Base-by-base conservation (phyloP, 2,329 filamentous ascomycete species). In the Epichloe sylvatica region DNA sequence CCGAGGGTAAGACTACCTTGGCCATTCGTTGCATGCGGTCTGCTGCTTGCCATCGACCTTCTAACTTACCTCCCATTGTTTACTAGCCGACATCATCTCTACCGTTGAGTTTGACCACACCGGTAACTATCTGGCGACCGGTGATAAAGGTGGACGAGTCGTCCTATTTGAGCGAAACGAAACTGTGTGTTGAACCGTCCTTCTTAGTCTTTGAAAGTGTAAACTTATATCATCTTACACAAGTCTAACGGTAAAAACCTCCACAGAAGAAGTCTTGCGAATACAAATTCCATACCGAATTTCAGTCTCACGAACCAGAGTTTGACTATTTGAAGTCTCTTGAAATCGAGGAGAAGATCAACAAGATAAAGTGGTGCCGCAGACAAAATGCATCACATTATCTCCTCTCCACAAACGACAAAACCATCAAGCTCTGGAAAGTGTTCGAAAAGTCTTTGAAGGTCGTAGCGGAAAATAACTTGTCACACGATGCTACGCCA, bases 311-410 rank as follows among this genome's bases (percentile, higher is more conserved):
- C 73, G 92, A 98, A 67, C 92, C 92, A 55, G 92, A 98, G 70
- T 98, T 98, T 69, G 92, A 98, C 70, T 98, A 98, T 68, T 80
- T 98, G 57, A 98, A 98, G 72, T 98, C 92, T 35, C 78, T 98
- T 60, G 92, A 98, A 71, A 98, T 98, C 64, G 92, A 98, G 77
- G 92, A 98, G 71, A 98, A 98, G 75, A 98, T 98, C 78, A 98
- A 98, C 78, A 98, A 98, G 77, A 98, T 98, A 73, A 98, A 97
- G 70, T 98, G 92, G 92, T 98, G 92, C 69, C 83, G 86, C 64
- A 84, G 92, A 70, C 91, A 97, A 71, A 98, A 98, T 75, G 86
- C 91, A 54, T 97, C 92, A 50, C 92, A 98, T 72, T 98, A 95
- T 69, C 81, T 98, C 47, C 80, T 98, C 51, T 97, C 92, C 41